phyloP scores from a whole-genome alignment of 2,329 filamentous ascomycete species.

The Coniella lustricola region DNA sequence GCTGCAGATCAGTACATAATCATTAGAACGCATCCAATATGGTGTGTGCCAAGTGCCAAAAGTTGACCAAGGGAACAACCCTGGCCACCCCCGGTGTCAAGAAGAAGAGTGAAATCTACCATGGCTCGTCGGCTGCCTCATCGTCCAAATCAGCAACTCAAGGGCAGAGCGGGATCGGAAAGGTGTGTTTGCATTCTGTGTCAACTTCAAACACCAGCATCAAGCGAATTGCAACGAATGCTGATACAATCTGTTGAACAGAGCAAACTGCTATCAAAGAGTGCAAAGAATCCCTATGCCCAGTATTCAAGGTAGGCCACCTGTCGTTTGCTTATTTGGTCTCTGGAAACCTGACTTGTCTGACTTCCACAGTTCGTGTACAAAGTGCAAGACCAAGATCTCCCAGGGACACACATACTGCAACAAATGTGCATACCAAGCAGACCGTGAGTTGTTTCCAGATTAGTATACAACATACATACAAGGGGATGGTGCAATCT shows the following conservation, averaged over 20 bases:
- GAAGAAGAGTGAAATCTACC: constrained; percentile 61
- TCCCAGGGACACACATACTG: constrained; percentile 54
- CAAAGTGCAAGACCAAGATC: constrained; percentile 57
- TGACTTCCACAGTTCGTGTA: constrained; percentile 40
- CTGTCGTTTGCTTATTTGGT: no score
- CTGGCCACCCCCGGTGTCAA: constrained; percentile 60
- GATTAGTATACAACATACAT: not conserved
- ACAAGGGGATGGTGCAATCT: no score
- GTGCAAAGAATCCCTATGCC: constrained; percentile 60
- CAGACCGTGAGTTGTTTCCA: constrained; percentile 40
- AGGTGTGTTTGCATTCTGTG: constrained; percentile 33
- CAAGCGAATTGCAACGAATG: not conserved
- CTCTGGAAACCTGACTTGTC: not conserved
- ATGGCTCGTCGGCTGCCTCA: constrained; percentile 46
- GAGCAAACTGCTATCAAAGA: constrained; percentile 59
- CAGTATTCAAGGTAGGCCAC: constrained; percentile 48
- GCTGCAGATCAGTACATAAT: no score
- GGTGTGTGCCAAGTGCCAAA: constrained; percentile 60
- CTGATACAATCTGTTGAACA: constrained; percentile 20
- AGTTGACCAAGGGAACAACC: constrained; percentile 50
- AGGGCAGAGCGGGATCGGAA: constrained; percentile 51
- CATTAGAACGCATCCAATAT: no score
- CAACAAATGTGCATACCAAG: constrained; percentile 56
- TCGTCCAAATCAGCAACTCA: constrained; percentile 45
- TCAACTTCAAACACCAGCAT: not conserved